Evolutionary conservation across 305 asterid genomes (phyloP).

Genomic region (Striga hermonthica): DNA sequence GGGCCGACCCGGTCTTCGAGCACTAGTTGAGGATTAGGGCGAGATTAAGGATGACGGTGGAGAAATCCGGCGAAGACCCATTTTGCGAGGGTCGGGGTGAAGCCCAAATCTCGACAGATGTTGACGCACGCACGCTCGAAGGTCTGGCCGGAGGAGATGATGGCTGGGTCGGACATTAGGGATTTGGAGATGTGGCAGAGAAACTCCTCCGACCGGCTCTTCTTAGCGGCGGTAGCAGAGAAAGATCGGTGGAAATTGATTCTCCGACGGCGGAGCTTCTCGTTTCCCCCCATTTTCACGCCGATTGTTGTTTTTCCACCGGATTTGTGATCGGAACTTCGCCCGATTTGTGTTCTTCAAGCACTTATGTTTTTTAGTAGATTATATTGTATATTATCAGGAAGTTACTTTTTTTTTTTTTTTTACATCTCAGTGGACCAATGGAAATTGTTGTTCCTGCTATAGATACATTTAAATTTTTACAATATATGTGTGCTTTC

Average conservation of each 20-base stretch:
- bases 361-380: no score
- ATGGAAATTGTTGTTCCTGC: no score
- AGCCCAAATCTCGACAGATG: conserved; percentile 51
- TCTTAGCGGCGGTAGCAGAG: conserved; percentile 31
- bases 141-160: conserved; percentile 75
- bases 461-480: no score
- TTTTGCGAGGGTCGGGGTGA: conserved; percentile 51
- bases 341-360: no score
- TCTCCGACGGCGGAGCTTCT: conserved; percentile 53
- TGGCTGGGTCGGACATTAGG: conserved; percentile 71
- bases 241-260: conserved; percentile 48
- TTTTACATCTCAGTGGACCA: no score
- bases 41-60: conserved; percentile 59
- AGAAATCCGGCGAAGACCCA: conserved; percentile 59
- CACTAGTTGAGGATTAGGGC: conserved; percentile 72
- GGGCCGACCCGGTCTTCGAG: conserved; percentile 37
- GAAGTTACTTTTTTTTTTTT: no score
- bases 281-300: conserved; percentile 50
- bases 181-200: conserved; percentile 65
- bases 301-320: no score
- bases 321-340: no score
- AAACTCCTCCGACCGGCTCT: conserved; percentile 57
- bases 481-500: no score
- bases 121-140: conserved; percentile 59
- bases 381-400: no score